These are phyloP conservation scores for Trichoderma semiorbis DNA, from an alignment of 2,329 filamentous ascomycete genomes.

Conservation along the genomic window DNA sequence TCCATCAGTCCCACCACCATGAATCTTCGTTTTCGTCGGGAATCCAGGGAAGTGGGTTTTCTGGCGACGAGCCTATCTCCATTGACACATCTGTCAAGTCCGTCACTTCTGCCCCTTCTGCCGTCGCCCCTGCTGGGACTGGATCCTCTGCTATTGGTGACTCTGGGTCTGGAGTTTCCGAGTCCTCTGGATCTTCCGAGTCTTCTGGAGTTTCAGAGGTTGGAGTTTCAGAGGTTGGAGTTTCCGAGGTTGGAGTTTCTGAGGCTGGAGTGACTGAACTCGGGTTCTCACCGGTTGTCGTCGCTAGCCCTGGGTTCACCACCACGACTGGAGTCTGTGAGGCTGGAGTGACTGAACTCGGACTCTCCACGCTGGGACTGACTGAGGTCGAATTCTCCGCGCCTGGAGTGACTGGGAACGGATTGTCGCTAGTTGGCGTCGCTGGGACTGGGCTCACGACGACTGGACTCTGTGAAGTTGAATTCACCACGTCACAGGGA, in stretches of 20 bases:
- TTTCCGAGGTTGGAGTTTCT: neutral
- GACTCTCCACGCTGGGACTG: neutral
- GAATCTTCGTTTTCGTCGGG: neutral
- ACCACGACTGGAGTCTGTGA: neutral
- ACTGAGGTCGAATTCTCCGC: neutral
- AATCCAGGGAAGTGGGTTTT: neutral
- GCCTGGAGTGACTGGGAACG: neutral
- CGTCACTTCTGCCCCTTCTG: neutral
- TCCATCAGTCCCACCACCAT: neutral
- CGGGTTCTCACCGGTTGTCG: neutral
- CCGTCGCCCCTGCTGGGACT: neutral
- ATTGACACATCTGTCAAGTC: neutral
- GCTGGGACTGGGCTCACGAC: neutral
- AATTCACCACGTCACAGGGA: conserved; percentile 14
- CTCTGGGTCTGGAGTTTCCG: neutral
- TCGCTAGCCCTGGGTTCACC: too few species aligned
- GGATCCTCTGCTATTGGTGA: neutral
- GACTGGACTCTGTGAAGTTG: neutral
- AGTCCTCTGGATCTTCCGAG: neutral
- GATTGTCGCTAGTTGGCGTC: neutral
- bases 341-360: neutral
- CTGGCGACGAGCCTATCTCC: neutral
- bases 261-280: neutral
- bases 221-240: neutral
- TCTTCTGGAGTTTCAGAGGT: neutral